These are phyloP conservation scores for Pseudogymnoascus sp. DNA, from an alignment of 2,329 filamentous ascomycete genomes.

Conservation along the genomic window DNA sequence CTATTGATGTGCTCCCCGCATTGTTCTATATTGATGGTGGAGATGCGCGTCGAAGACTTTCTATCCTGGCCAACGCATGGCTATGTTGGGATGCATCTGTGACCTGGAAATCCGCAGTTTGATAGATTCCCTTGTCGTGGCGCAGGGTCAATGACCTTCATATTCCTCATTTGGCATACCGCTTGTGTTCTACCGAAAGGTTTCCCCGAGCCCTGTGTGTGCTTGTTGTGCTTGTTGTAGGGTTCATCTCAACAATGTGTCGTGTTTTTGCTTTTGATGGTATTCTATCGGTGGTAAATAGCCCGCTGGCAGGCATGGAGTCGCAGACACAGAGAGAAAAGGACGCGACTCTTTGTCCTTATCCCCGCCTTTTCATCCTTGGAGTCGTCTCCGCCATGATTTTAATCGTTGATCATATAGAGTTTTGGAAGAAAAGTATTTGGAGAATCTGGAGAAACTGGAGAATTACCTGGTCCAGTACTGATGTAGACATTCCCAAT, in stretches of 20 bases:
- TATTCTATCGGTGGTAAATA: not conserved
- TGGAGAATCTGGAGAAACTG: not conserved
- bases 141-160: not conserved
- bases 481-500: not conserved
- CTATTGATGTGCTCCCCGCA: not conserved
- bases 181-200: not conserved
- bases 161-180: not conserved
- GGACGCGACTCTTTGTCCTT: not conserved
- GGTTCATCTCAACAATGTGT: not conserved
- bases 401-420: not conserved
- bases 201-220: not conserved
- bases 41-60: not conserved
- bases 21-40: slow-evolving; percentile 1
- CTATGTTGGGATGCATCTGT: not conserved
- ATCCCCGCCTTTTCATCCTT: not conserved
- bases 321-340: not conserved
- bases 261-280: not conserved
- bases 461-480: not conserved
- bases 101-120: not conserved
- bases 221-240: not conserved
- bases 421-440: not conserved
- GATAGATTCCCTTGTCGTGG: not conserved
- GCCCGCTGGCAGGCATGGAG: not conserved
- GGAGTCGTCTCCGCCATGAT: not conserved
- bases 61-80: not conserved